Percentiles rank a stretch among this genome's conserved stretches.
These are phyloP conservation scores for Ceratocystis harringtonii DNA, from an alignment of 2,329 filamentous ascomycete genomes.

Conservation along the genomic window DNA sequence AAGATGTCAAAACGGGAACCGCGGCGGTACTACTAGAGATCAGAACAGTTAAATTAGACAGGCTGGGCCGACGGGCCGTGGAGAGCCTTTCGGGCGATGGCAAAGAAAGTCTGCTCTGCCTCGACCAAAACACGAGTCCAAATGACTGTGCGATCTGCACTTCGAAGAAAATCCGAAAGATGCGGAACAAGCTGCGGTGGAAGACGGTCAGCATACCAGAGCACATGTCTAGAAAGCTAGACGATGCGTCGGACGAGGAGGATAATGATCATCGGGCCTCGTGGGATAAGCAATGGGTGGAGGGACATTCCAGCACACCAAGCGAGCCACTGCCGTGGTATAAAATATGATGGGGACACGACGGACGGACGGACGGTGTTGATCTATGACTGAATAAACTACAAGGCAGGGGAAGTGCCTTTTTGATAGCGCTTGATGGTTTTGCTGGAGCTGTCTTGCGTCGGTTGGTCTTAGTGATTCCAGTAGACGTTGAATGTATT, in stretches of 20 bases:
- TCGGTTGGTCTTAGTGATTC: too few species aligned
- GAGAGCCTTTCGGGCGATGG: neutral
- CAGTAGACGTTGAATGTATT: too few species aligned
- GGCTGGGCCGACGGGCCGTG: conserved; percentile 5
- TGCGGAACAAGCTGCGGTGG: conserved; percentile 10
- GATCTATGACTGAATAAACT: too few species aligned
- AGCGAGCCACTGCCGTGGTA: neutral
- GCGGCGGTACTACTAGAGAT: conserved; percentile 14
- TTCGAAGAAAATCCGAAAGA: conserved; percentile 8
- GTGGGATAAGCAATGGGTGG: neutral
- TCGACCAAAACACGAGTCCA: conserved; percentile 1
- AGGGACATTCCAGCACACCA: neutral
- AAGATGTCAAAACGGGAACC: neutral
- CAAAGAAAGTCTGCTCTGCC: conserved; percentile 7
- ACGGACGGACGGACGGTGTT: neutral
- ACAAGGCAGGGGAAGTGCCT: too few species aligned
- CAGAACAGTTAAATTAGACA: conserved; percentile 10
- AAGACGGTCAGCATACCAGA: conserved; percentile 9
- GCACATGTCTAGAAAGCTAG: conserved; percentile 9
- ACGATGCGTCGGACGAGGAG: neutral
- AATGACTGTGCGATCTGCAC: conserved; percentile 8
- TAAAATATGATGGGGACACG: neutral
- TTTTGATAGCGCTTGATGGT: too few species aligned
- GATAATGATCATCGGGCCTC: neutral
- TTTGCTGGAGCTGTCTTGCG: too few species aligned